Evolutionary conservation across 2,329 filamentous ascomycete genomes (phyloP), one percentile per base, ranked within the genome.

Genomic region (Alternaria infectoria): DNA sequence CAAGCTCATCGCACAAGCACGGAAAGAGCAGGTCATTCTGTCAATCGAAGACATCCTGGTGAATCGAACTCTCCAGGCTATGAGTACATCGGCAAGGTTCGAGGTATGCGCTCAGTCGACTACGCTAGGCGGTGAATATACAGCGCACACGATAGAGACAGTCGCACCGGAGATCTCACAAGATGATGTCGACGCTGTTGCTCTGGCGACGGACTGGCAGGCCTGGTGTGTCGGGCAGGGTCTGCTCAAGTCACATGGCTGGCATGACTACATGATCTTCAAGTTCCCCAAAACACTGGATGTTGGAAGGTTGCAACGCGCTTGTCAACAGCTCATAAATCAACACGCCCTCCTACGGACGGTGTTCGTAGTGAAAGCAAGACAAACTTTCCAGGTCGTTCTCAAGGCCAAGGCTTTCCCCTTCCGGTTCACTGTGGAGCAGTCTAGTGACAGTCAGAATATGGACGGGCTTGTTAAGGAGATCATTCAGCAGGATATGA

Each of bases 261-360:
- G 55, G 55, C 55, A 58, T 43, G 55, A 58, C 23, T 58, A 58
- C 46, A 58, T 58, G 55, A 51, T 58, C 21, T 58, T 58, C 55
- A 58, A 44, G 12, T 58, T 58, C 15, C 2, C 30, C 10, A 58
- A 51, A 50, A 21, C 46, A 6, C 23, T 58, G 8, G 30, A 51
- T 43, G 10, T 50, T 23, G 55, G 43, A 1, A 58, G 26, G 30
- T 23, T 58, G 11, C 45, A 23, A 9, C 15, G 43, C 11, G 30
- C 55, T 36, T 58, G 55, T 46, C 46, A 17, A 21, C 30, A 58
- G 36, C 45, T 58, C n/a, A 26, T 58, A 15, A 46, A 50, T 2
- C 36, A 11, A n/a, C 55, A 58, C n/a, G 45, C 46, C 2, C 30
- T 58, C 15, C 23, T 58, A 25, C 55, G 55, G 10, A 58, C 55